phyloP scores from a whole-genome alignment of 1,139 yeast genomes.

The Lodderomyces theae region DNA sequence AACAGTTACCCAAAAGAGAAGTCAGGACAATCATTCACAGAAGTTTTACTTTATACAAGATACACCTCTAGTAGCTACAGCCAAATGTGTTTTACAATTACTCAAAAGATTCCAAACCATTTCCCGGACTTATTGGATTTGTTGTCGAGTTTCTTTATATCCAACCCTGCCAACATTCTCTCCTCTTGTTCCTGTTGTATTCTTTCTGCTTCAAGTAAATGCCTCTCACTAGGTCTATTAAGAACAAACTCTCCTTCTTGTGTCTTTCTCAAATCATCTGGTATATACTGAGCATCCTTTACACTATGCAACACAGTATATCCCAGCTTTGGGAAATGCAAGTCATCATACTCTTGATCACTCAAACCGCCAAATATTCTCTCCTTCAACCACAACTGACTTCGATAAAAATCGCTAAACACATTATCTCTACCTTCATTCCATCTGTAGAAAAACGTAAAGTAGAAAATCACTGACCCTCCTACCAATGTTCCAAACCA shows the following conservation, averaged over 20 bases:
- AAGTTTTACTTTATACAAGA: too few relatives aligned
- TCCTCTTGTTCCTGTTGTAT: slow-evolving; percentile 71
- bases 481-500: slow-evolving; percentile 50
- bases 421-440: slow-evolving; percentile 80
- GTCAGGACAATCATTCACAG: too few relatives aligned
- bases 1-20: too few relatives aligned
- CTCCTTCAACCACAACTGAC: slow-evolving; percentile 57
- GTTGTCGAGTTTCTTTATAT: slow-evolving; percentile 28
- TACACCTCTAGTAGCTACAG: too few relatives aligned
- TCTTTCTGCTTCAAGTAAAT: slow-evolving; percentile 72
- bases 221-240: slow-evolving; percentile 71
- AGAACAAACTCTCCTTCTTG: slow-evolving; percentile 50
- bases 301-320: slow-evolving; percentile 37
- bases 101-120: slow-evolving; percentile 36
- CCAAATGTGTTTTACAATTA: not conserved
- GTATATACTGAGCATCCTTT: slow-evolving; percentile 42
- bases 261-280: slow-evolving; percentile 38
- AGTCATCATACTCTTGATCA: slow-evolving; percentile 62
- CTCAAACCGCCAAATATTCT: slow-evolving; percentile 47
- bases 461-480: slow-evolving; percentile 49
- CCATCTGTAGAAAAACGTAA: slow-evolving; percentile 77
- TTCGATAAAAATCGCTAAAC: slow-evolving; percentile 64
- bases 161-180: slow-evolving; percentile 55
- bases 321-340: slow-evolving; percentile 44
- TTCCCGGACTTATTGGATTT: slow-evolving; percentile 28